Evolutionary conservation across 2,329 filamentous ascomycete species (phyloP).

Genomic region (Stachybotrys elegans): DNA sequence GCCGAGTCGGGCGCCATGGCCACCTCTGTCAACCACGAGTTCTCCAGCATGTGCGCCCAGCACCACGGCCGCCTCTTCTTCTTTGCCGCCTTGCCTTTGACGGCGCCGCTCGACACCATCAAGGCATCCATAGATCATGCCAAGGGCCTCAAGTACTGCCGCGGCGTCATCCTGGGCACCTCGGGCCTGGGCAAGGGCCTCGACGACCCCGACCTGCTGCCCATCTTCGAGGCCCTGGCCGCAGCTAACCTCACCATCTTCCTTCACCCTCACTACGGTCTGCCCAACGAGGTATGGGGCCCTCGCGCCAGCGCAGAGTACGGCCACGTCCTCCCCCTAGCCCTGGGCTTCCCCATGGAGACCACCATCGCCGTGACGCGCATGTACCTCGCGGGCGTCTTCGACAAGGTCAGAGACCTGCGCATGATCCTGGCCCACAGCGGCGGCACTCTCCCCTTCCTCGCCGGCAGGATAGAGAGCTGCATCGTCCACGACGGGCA

Average conservation of each 20-base stretch:
- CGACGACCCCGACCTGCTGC: conserved; percentile 69
- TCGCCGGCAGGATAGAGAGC: conserved; percentile 83
- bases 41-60: conserved; percentile 64
- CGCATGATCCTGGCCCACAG: conserved; percentile 80
- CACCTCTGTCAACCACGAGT: conserved; percentile 67
- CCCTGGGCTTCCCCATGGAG: conserved; percentile 84
- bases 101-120: conserved; percentile 57
- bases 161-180: conserved; percentile 86
- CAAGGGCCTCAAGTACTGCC: conserved; percentile 57
- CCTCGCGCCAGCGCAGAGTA: conserved; percentile 63
- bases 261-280: conserved; percentile 86
- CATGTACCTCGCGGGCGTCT: conserved; percentile 84
- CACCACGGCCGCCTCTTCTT: conserved; percentile 70
- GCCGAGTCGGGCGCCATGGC: conserved; percentile 60
- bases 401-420: conserved; percentile 66
- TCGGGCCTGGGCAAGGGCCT: conserved; percentile 74
- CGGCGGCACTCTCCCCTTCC: conserved; percentile 81
- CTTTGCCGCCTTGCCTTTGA: conserved; percentile 77
- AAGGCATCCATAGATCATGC: conserved; percentile 62
- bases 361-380: conserved; percentile 85
- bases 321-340: conserved; percentile 81
- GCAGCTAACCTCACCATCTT: conserved; percentile 65
- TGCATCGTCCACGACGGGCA: conserved; percentile 80
- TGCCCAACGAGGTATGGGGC: conserved; percentile 76
- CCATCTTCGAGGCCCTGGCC: conserved; percentile 67